These are phyloP conservation scores for Exophiala aquamarina DNA, from an alignment of 2,329 filamentous ascomycete genomes.

Conservation along the genomic window DNA sequence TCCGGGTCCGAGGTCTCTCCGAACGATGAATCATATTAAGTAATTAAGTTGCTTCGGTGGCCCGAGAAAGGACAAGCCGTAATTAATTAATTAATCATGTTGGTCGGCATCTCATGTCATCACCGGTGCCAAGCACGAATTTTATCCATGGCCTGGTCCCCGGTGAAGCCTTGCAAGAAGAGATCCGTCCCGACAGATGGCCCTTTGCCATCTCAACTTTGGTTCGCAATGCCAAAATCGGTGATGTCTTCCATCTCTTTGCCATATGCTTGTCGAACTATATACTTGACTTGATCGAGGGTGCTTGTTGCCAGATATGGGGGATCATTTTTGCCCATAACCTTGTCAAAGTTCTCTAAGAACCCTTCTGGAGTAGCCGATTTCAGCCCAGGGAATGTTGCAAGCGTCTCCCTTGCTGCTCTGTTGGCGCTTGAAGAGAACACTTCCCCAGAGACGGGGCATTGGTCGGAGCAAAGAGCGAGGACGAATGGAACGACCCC, in stretches of 20 bases:
- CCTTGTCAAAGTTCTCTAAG: neutral
- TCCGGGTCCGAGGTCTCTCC: no score
- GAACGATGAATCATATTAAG: no score
- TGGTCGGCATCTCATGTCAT: no score
- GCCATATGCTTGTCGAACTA: neutral
- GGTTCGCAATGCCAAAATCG: neutral
- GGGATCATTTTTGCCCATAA: neutral
- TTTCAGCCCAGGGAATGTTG: neutral
- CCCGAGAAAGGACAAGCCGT: no score
- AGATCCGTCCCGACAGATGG: no score
- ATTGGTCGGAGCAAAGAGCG: neutral
- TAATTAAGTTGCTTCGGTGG: no score
- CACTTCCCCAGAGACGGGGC: neutral
- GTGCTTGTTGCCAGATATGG: neutral
- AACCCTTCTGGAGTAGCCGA: neutral
- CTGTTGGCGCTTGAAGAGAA: neutral
- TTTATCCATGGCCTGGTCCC: no score
- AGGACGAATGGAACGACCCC: neutral
- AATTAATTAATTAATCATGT: no score
- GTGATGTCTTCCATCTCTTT: neutral
- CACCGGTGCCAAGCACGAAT: no score
- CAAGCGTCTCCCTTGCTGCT: neutral
- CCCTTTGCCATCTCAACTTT: neutral
- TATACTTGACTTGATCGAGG: neutral
- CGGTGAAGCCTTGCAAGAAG: no score